Conservation (phyloP, 805 yeast species). For the Candida ponderosae region DNA sequence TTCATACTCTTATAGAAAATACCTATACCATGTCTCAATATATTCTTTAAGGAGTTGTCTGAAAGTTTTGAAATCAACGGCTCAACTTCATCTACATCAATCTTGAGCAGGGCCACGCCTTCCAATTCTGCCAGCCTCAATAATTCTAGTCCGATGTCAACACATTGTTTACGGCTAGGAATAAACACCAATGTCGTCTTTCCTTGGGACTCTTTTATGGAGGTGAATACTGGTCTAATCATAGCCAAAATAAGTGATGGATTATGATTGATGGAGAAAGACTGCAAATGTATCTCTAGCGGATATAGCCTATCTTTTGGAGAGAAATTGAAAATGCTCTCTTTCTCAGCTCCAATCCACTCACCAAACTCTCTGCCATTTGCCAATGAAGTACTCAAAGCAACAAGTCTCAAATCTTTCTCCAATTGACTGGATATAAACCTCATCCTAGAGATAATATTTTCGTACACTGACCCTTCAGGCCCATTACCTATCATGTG, state of each 20-base stretch:
- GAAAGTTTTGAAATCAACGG: conserved; percentile 34
- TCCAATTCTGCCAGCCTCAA: conserved; percentile 29
- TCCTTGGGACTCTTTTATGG: conserved; percentile 25
- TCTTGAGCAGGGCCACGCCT: conserved; percentile 30
- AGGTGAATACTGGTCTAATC: conserved; percentile 40
- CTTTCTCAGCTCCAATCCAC: conserved; percentile 73
- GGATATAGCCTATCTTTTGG: conserved; percentile 52
- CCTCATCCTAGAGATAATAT: conserved; percentile 59
- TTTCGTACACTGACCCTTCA: conserved; percentile 62
- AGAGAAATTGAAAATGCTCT: conserved; percentile 59
- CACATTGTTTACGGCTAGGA: conserved; percentile 44
- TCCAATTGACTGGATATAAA: conserved; percentile 64
- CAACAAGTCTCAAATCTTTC: conserved; percentile 53
- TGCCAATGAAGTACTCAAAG: conserved; percentile 59
- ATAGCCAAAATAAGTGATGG: conserved; percentile 45
- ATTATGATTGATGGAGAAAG: conserved; percentile 37
- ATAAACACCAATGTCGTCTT: conserved; percentile 44
- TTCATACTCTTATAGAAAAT: conserved; percentile 51
- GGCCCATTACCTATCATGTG: conserved; percentile 56
- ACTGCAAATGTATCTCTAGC: conserved; percentile 49
- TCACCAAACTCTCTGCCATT: conserved; percentile 73
- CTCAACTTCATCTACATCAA: conserved; percentile 29
- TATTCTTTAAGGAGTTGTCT: conserved; percentile 38
- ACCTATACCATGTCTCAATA: conserved; percentile 57
- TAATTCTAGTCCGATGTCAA: conserved; percentile 43